These are phyloP conservation scores for Begonia masoniana DNA, from an alignment of 306 rosid genomes.

Conservation along the genomic window DNA sequence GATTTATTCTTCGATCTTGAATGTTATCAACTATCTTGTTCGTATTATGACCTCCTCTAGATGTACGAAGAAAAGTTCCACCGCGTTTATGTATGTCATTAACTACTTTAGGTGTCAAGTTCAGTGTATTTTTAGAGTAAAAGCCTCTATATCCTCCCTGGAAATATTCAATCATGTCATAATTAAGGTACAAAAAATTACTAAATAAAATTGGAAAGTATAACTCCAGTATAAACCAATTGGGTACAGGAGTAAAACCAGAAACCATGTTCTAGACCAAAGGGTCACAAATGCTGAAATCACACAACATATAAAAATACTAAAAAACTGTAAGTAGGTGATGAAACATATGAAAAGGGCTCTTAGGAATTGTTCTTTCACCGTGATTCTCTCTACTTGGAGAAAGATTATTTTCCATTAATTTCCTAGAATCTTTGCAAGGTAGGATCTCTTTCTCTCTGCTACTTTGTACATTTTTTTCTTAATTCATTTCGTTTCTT, in stretches of 20 bases:
- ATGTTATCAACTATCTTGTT: slow-evolving; percentile 91
- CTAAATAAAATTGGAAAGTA: neutral
- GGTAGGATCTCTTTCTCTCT: no score
- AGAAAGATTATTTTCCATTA: no score
- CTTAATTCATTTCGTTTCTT: no score
- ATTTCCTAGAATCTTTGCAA: no score
- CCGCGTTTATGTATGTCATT: slow-evolving; percentile 79
- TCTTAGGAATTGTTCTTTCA: no score
- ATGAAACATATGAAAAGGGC: no score
- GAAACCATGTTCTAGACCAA: neutral
- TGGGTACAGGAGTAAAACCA: neutral
- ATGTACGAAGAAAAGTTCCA: slow-evolving; percentile 84
- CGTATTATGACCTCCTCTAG: slow-evolving; percentile 96
- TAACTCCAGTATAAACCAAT: neutral
- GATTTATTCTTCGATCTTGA: slow-evolving; percentile 84
- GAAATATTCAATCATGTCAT: slow-evolving; percentile 11
- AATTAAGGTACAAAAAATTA: neutral
- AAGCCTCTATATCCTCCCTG: slow-evolving; percentile 91
- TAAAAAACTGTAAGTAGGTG: no score
- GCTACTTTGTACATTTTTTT: no score
- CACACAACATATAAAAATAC: neutral
- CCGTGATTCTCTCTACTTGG: no score
- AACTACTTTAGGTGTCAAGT: slow-evolving; percentile 72
- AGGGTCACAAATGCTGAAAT: neutral
- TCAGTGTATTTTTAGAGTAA: slow-evolving; percentile 71